Conservation (phyloP, 345 rosid species). For the Linum tenue region DNA sequence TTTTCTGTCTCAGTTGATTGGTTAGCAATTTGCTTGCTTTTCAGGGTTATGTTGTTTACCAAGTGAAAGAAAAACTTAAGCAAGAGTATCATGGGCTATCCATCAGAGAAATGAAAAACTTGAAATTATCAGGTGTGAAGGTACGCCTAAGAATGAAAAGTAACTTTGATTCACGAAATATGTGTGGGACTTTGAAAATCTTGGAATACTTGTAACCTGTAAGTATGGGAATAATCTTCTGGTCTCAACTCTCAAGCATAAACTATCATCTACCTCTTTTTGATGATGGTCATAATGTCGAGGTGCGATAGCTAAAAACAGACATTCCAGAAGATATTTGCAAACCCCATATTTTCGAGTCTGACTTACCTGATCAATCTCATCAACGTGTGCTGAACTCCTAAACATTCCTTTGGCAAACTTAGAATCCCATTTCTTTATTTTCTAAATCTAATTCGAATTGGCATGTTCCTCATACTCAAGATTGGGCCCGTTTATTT, state of each 20-base stretch:
- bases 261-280: too few species aligned
- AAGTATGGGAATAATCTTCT: not conserved
- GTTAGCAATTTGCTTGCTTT: constrained; percentile 9
- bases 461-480: constrained; percentile 3
- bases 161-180: too few species aligned
- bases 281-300: too few species aligned
- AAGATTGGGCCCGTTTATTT: constrained; percentile 19
- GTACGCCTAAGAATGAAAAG: constrained; percentile 27
- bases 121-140: constrained; percentile 81
- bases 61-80: constrained; percentile 67
- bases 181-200: too few species aligned
- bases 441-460: not conserved
- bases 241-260: not conserved
- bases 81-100: constrained; percentile 65
- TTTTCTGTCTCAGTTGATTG: not conserved
- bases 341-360: too few species aligned
- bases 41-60: constrained; percentile 86
- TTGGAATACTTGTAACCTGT: not conserved
- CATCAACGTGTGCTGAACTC: not conserved
- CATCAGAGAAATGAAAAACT: constrained; percentile 56
- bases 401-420: not conserved
- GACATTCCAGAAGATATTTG: too few species aligned
- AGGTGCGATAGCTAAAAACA: too few species aligned
- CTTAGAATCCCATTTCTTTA: not conserved
- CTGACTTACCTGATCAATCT: not conserved